These are phyloP conservation scores for Leptoxyphium fumago DNA, from an alignment of 2,329 filamentous ascomycete species.

Conservation along the genomic window DNA sequence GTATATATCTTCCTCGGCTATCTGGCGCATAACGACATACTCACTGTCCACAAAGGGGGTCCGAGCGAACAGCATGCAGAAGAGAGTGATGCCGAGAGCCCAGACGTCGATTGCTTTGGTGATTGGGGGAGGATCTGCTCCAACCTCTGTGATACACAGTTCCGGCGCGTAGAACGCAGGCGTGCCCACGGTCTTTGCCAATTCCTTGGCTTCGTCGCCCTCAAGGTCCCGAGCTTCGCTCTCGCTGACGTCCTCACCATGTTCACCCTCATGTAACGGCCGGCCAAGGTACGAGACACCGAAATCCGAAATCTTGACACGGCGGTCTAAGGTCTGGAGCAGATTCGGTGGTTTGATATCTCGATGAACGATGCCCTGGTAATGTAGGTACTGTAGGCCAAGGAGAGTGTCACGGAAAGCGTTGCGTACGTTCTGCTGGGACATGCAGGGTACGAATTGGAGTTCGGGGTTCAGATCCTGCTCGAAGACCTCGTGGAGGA, in stretches of 20 bases:
- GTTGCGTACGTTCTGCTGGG: slow-evolving; percentile 63
- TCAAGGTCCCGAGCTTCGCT: slow-evolving; percentile 64
- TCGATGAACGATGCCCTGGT: slow-evolving; percentile 36
- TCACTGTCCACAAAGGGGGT: slow-evolving; percentile 90
- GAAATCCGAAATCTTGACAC: slow-evolving; percentile 97
- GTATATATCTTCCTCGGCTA: slow-evolving; percentile 84
- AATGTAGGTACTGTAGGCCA: slow-evolving; percentile 73
- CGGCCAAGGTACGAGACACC: slow-evolving; percentile 94
- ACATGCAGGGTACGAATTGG: slow-evolving; percentile 86
- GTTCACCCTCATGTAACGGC: slow-evolving; percentile 52
- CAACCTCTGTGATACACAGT: slow-evolving; percentile 75
- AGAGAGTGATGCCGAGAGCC: slow-evolving; percentile 91
- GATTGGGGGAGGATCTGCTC: slow-evolving; percentile 52
- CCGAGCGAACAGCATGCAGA: slow-evolving; percentile 85
- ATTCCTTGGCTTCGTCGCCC: slow-evolving; percentile 70
- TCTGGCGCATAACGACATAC: slow-evolving; percentile 79
- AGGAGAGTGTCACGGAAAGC: slow-evolving; percentile 88
- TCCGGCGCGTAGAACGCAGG: slow-evolving; percentile 96
- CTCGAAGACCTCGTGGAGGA: slow-evolving; percentile 33
- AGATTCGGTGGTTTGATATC: slow-evolving; percentile 59
- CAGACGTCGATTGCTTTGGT: slow-evolving; percentile 94
- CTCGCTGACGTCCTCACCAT: slow-evolving; percentile 55
- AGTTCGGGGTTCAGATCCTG: slow-evolving; percentile 71
- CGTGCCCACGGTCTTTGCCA: slow-evolving; percentile 96
- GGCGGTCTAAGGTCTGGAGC: slow-evolving; percentile 68